Percentiles rank a stretch among this genome's conserved stretches.
phyloP scores from a whole-genome alignment of 345 rosid genomes.

The Diplotaxis tenuifolia region DNA sequence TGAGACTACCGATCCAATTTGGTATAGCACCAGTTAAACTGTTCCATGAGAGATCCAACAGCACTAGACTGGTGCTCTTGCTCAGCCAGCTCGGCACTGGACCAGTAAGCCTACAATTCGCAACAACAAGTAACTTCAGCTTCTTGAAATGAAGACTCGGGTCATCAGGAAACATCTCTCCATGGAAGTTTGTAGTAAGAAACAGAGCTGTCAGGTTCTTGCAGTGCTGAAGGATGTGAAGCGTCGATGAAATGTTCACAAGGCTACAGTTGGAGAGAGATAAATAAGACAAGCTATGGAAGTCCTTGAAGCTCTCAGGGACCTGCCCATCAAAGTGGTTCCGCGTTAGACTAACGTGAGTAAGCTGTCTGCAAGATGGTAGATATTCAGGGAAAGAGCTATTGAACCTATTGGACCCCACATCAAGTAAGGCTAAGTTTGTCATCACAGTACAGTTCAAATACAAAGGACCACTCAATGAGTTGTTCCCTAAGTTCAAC shows the following conservation, averaged over 20 bases:
- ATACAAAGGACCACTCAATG: slow-evolving; percentile 42
- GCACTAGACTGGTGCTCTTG: slow-evolving; percentile 41
- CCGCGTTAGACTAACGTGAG: slow-evolving; percentile 45
- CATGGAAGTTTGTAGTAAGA: slow-evolving; percentile 49
- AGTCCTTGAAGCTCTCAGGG: slow-evolving; percentile 52
- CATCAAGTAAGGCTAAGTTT: slow-evolving; percentile 49
- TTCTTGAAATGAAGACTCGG: slow-evolving; percentile 45
- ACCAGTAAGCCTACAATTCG: slow-evolving; percentile 48
- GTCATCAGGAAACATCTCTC: slow-evolving; percentile 47
- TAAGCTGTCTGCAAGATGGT: slow-evolving; percentile 48
- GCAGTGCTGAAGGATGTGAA: slow-evolving; percentile 57
- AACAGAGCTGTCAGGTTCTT: slow-evolving; percentile 48
- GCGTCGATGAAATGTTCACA: slow-evolving; percentile 45
- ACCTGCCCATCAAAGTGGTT: slow-evolving; percentile 46
- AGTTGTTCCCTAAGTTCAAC: slow-evolving; percentile 59
- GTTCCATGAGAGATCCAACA: slow-evolving; percentile 78
- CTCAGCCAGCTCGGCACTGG: slow-evolving; percentile 58
- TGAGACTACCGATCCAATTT: slow-evolving; percentile 41
- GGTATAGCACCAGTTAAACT: slow-evolving; percentile 48
- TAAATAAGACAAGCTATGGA: slow-evolving; percentile 47
- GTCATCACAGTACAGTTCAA: slow-evolving; percentile 54
- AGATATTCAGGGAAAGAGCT: slow-evolving; percentile 48
- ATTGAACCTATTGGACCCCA: slow-evolving; percentile 46
- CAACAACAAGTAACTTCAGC: slow-evolving; percentile 46
- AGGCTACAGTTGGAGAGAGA: slow-evolving; percentile 52